These are phyloP conservation scores for Ganoderma multipileum DNA, from an alignment of 1,284 basidiomycete species.

Conservation along the genomic window DNA sequence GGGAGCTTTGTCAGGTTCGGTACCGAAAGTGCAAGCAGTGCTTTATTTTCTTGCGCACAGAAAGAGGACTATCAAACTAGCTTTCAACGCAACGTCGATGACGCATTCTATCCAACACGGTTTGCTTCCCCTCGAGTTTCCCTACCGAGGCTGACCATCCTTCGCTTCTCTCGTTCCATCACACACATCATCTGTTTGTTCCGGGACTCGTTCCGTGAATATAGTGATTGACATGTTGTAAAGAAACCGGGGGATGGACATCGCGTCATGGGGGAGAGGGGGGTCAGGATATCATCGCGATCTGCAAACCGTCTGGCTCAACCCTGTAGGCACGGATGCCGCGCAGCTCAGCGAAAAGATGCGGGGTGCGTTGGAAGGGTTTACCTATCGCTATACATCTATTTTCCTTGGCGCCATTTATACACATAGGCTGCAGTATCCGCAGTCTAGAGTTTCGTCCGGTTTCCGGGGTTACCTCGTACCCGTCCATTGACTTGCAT, in stretches of 20 bases:
- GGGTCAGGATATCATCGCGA: neutral
- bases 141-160: neutral
- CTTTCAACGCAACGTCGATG: neutral
- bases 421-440: neutral
- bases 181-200: neutral
- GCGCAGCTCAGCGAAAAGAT: neutral
- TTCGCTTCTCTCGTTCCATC: neutral
- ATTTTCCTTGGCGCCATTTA: neutral
- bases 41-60: neutral
- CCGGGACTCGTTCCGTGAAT: neutral
- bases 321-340: neutral
- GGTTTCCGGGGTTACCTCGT: neutral
- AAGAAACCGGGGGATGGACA: neutral
- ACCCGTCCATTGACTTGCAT: constrained; percentile 1
- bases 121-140: neutral
- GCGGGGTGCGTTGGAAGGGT: neutral
- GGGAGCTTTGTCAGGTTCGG: neutral
- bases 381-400: neutral
- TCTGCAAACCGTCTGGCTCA: neutral
- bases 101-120: neutral
- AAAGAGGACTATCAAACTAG: neutral
- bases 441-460: neutral
- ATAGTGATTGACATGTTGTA: neutral
- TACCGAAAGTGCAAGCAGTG: neutral
- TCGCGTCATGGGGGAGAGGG: neutral